Conservation (phyloP, 78 protist species). For the Guillardia theta region DNA sequence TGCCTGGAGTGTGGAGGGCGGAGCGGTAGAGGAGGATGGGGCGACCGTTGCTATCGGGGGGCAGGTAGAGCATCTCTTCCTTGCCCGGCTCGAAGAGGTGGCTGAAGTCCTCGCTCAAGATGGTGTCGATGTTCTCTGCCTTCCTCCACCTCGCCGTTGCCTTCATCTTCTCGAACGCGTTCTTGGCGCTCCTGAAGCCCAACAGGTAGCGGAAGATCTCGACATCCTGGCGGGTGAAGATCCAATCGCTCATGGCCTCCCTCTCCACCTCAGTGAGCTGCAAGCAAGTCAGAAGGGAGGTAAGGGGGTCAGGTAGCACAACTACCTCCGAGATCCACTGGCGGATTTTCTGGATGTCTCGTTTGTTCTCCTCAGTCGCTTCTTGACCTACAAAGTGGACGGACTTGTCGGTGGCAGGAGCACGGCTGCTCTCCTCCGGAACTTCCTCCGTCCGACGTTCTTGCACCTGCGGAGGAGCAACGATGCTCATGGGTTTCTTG, state of each 20-base stretch:
- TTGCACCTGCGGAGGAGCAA: background rate
- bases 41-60: background rate
- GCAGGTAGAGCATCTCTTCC: conserved; percentile 24
- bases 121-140: background rate
- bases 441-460: background rate
- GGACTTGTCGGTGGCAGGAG: background rate
- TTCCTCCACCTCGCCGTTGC: background rate
- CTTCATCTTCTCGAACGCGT: background rate
- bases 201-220: conserved; percentile 11
- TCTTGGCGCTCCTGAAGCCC: background rate
- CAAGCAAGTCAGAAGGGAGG: no score
- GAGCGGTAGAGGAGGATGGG: conserved; percentile 21
- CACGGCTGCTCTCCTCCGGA: background rate
- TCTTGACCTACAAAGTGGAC: no score
- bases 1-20: background rate
- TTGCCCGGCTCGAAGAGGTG: background rate
- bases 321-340: no score
- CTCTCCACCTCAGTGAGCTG: background rate
- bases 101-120: background rate
- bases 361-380: no score
- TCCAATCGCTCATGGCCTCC: background rate
- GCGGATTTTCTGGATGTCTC: no score
- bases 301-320: no score
- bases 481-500: background rate
- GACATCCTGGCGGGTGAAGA: background rate